Evolutionary conservation across 352 stramenopile genomes (phyloP), one percentile per base, ranked within the genome.

Genomic region (Phytophthora syringae): DNA sequence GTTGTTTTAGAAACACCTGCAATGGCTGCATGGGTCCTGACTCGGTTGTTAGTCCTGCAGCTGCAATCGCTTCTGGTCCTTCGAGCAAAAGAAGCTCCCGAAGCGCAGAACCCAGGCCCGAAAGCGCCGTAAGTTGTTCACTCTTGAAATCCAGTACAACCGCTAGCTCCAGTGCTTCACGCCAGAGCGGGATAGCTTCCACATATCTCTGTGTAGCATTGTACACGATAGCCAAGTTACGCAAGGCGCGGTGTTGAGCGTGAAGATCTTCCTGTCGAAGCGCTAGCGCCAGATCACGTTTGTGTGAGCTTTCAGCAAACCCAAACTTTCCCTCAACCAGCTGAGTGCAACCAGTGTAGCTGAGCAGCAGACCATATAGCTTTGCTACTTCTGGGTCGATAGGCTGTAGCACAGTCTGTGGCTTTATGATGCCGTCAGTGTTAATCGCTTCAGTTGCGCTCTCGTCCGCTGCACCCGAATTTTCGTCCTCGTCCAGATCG

Each of bases 211-310:
- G 74, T 10, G 73, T 82, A 5, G 56, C 24, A 43, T 67, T 79
- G 52, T 77, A 84, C 24, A 84, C 53, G 21, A 84, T 60, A 1
- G 81, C 81, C 22, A 90, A 76, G 45, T 90, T 90, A 0, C 77
- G 72, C 27, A 82, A 54, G 2, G 78, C 76, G 2, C 81, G 79
- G 12, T 84, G 72, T 34, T 90, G 81, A 0, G 78, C 74, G 30
- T 78, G 56, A 36, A 88, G 68, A 52, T 90, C 81, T 58, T 88
- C 81, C 20, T 66, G 75, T 16, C 80, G 63, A 16, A 88, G 65
- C 11, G 81, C 74, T 2, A 83, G 51, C 34, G 80, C 60, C 0
- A 88, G 66, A 50, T 90, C 81, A 16, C 67, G 67, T 64, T 90
- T 77, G 63, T 86, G 74, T 16, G 77, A 76, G 10, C 49, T 51